Base-by-base conservation (phyloP, 2,329 filamentous ascomycete species). In the Fusarium sp. region DNA sequence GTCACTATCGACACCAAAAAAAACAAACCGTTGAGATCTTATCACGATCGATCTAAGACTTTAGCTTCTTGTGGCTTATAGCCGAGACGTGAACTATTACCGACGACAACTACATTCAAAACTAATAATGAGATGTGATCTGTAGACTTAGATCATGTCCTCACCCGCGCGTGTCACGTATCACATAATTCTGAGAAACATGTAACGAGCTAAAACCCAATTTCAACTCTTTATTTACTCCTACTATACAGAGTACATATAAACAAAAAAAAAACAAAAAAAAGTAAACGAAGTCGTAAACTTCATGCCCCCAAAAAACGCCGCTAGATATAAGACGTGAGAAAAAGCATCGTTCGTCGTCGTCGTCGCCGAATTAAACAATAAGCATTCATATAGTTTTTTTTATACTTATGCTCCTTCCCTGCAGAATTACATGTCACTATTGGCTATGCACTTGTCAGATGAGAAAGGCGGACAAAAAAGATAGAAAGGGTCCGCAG, bases 401-500 rank as follows among this genome's bases (percentile, higher is more conserved):
- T 58, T 30, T 58, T 34, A 44, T 51, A 45, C 61, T 70, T 55
- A 75, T 28, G 61, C 24, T 48, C 65, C 63, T 57, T 77, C 76
- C 59, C 74, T 78, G 70, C 18, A 52, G 24, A 26, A 41, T 62
- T 52, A 70, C 75, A 77, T 77, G 75, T 78, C 74, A 78, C 77
- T 78, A 77, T 72, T 67, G 64, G 59, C 76, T 70, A 77, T 55
- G 70, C 69, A 50, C 42, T 69, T 36, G 52, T 68, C 61, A 56
- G 55, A 70, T 59, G 65, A 68, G 65, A 70, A 68, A 65, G 47
- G 67, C 67, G 67, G 67, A 65, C 67, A 38, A 42, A 45, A 36
- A 44, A n/a, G 32, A 4, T 24, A 51, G 8, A 18, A 38, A 26
- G 30, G 20, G 41, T 66, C 66, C 67, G 67, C 67, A 41, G 15